Percentiles rank a stretch among this genome's conserved stretches.
These are phyloP conservation scores for Didymella arachidicola DNA, from an alignment of 2,329 filamentous ascomycete species.

Conservation along the genomic window DNA sequence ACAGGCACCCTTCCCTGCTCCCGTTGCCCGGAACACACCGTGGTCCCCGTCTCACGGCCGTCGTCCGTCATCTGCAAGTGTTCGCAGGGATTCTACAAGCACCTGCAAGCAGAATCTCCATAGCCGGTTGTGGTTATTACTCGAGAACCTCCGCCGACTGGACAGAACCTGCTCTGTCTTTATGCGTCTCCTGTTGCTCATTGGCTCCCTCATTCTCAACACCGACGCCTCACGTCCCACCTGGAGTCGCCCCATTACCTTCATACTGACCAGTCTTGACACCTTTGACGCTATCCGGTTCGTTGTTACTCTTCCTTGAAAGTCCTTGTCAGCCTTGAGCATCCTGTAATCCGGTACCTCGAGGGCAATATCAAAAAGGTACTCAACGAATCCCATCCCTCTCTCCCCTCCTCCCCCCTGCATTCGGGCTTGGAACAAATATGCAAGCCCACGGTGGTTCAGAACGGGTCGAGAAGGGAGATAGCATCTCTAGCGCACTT, in stretches of 20 bases:
- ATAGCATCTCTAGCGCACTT: not conserved
- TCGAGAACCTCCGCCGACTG: conserved; percentile 49
- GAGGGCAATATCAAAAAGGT: conserved; percentile 25
- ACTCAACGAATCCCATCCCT: conserved; percentile 15
- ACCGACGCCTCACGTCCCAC: conserved; percentile 27
- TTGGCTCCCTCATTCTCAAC: conserved; percentile 36
- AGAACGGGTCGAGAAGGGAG: not conserved
- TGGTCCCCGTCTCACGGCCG: conserved; percentile 50
- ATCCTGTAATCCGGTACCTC: conserved; percentile 4
- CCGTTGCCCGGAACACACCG: conserved; percentile 48
- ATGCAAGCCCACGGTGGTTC: conserved; percentile 17
- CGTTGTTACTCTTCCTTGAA: not conserved
- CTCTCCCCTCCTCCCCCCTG: conserved; percentile 13
- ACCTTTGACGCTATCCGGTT: conserved; percentile 16
- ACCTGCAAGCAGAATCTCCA: conserved; percentile 46
- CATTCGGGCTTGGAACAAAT: conserved; percentile 1
- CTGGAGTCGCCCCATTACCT: conserved; percentile 25
- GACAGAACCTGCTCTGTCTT: conserved; percentile 36
- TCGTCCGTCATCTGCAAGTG: conserved; percentile 50
- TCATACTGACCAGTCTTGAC: conserved; percentile 20
- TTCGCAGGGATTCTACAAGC: conserved; percentile 45
- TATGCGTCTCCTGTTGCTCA: conserved; percentile 40
- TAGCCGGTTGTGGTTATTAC: conserved; percentile 52
- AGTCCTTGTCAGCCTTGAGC: not conserved
- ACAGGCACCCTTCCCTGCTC: conserved; percentile 45